A percentile compares a stretch with the other conserved stretches of the same genome.
These are phyloP conservation scores for Coriolopsis trogii DNA, from an alignment of 1,284 basidiomycete genomes.

Conservation along the genomic window DNA sequence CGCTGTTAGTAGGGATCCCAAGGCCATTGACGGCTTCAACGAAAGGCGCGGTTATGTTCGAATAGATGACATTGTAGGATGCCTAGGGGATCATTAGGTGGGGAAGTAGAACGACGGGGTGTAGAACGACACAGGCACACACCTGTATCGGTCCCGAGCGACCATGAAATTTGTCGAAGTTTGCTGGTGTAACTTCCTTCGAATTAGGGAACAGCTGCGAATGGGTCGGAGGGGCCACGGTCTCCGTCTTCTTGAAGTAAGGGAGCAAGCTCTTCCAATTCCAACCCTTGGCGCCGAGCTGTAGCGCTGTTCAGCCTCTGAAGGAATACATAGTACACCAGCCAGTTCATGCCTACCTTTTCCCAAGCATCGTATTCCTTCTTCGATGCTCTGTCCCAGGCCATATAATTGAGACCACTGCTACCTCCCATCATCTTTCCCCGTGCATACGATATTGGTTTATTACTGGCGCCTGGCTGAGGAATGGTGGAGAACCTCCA, in stretches of 20 bases:
- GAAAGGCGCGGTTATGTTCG: constrained; percentile 20
- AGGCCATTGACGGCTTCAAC: constrained; percentile 24
- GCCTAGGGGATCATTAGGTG: constrained; percentile 4
- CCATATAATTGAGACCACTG: constrained; percentile 23
- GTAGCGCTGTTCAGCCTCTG: background rate
- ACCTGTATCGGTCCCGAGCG: constrained; percentile 17
- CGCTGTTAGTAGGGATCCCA: constrained; percentile 24
- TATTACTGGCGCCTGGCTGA: constrained; percentile 12
- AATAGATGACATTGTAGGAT: constrained; percentile 26
- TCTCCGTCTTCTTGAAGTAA: constrained; percentile 22
- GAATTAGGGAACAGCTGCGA: constrained; percentile 6
- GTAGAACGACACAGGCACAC: background rate
- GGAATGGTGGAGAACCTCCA: constrained; percentile 21
- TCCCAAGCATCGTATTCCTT: constrained; percentile 23
- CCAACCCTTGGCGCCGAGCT: constrained; percentile 16
- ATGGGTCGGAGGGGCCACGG: background rate
- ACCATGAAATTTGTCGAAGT: constrained; percentile 10
- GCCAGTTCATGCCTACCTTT: too few relatives aligned
- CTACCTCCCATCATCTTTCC: constrained; percentile 27
- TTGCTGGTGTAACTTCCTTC: background rate
- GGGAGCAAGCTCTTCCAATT: constrained; percentile 21
- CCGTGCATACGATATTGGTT: constrained; percentile 4
- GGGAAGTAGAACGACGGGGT: too few relatives aligned
- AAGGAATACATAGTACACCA: too few relatives aligned
- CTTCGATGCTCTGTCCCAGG: constrained; percentile 22